A percentile compares a stretch with the other conserved stretches of the same genome.
phyloP scores from a whole-genome alignment of 108 stramenopile species.

The Fistulifera solaris region DNA sequence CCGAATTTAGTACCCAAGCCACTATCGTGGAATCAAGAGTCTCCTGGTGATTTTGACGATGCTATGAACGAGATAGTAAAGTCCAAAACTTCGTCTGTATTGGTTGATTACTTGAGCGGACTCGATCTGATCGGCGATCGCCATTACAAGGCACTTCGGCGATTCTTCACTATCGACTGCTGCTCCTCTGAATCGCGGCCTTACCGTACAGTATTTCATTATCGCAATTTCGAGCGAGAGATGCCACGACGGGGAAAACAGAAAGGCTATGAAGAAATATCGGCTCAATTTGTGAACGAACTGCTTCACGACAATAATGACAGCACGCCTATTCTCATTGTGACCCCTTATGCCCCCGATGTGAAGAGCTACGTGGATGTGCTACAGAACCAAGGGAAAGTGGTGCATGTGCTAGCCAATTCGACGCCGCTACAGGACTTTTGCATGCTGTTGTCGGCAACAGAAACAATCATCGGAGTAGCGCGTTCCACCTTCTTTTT shows the following conservation, averaged over 20 bases:
- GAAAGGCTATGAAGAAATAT: constrained; percentile 48
- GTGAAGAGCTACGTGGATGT: constrained; percentile 20
- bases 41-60: too few species aligned
- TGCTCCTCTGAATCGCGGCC: too few species aligned
- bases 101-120: too few species aligned
- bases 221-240: constrained; percentile 45
- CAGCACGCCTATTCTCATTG: constrained; percentile 31
- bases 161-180: too few species aligned
- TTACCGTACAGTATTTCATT: constrained; percentile 23
- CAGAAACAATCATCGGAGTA: constrained; percentile 36
- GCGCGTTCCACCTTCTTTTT: constrained; percentile 32
- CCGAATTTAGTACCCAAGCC: too few species aligned
- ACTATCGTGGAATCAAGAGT: too few species aligned
- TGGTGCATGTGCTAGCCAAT: constrained; percentile 24
- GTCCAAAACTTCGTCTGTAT: too few species aligned
- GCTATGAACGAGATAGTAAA: too few species aligned
- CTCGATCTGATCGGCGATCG: too few species aligned
- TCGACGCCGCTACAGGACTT: constrained; percentile 45
- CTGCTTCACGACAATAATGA: constrained; percentile 34
- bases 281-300: constrained; percentile 21
- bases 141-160: too few species aligned
- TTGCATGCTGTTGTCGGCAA: constrained; percentile 41
- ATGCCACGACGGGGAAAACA: constrained; percentile 19
- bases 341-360: constrained; percentile 13
- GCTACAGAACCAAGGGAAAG: constrained; percentile 24